Conservation (phyloP, 352 stramenopile genomes). For the Globisporangium middletonii region DNA sequence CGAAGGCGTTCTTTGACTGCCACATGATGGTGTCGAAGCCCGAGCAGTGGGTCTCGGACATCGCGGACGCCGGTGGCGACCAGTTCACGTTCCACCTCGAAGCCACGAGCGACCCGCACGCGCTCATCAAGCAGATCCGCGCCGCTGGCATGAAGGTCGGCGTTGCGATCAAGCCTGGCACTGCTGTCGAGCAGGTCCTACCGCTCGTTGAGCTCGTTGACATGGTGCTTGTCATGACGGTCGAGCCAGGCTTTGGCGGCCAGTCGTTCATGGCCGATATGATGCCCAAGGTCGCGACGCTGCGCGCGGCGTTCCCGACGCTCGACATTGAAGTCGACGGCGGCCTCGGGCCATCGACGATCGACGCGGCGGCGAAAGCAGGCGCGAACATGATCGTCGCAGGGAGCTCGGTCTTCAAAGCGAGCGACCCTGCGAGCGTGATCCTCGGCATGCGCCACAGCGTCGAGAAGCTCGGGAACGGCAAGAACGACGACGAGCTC, state of each 20-base stretch:
- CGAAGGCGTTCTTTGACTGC: slow-evolving; percentile 93
- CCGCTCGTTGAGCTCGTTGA: slow-evolving; percentile 87
- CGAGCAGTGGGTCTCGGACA: slow-evolving; percentile 94
- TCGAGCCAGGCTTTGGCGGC: slow-evolving; percentile 96
- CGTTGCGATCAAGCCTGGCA: slow-evolving; percentile 94
- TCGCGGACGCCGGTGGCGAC: slow-evolving; percentile 92
- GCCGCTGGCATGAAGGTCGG: slow-evolving; percentile 92
- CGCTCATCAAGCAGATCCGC: slow-evolving; percentile 82
- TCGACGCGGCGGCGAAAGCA: slow-evolving; percentile 90
- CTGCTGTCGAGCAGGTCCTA: slow-evolving; percentile 83
- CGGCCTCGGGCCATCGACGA: slow-evolving; percentile 90
- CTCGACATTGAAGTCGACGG: slow-evolving; percentile 98
- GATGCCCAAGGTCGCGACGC: slow-evolving; percentile 91
- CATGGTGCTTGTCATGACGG: slow-evolving; percentile 98
- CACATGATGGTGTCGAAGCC: slow-evolving; percentile 98
- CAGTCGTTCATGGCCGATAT: slow-evolving; percentile 96
- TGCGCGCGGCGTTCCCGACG: slow-evolving; percentile 89
- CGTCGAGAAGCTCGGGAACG: slow-evolving; percentile 76
- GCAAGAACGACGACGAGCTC: slow-evolving; percentile 57
- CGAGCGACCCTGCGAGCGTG: slow-evolving; percentile 46
- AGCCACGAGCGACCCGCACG: slow-evolving; percentile 58
- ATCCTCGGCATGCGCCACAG: slow-evolving; percentile 84
- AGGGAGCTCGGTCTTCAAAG: slow-evolving; percentile 92
- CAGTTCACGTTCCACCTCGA: slow-evolving; percentile 98
- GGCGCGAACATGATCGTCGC: slow-evolving; percentile 98